Evolutionary conservation across 106 monocot genomes (phyloP).

Genomic region (Acorus calamus): DNA sequence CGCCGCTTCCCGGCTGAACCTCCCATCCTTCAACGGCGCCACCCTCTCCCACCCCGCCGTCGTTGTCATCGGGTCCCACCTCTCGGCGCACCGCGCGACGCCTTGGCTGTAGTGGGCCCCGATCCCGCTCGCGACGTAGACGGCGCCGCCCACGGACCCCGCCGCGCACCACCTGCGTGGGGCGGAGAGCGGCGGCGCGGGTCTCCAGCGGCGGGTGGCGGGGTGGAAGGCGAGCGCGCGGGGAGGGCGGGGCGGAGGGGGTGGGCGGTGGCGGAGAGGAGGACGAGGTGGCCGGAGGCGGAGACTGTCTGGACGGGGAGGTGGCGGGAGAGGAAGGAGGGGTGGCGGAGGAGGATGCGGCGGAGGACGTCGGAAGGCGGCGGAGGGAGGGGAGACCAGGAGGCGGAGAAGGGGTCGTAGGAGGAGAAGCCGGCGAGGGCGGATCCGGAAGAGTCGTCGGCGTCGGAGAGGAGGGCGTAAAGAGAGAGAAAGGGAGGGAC

Average conservation of each 20-base stretch:
- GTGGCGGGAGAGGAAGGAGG: constrained; percentile 58
- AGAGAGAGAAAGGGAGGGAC: constrained; percentile 63
- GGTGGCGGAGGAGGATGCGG: constrained; percentile 43
- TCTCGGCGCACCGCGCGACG: constrained; percentile 43
- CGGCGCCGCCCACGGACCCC: constrained; percentile 14
- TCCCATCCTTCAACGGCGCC: constrained; percentile 45
- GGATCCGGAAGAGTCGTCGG: neutral
- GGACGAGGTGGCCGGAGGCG: constrained; percentile 23
- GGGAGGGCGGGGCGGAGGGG: constrained; percentile 49
- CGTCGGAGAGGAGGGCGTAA: constrained; percentile 46
- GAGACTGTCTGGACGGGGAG: constrained; percentile 64
- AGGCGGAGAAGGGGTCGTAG: constrained; percentile 43
- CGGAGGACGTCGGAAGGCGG: constrained; percentile 24
- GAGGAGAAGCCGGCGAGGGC: constrained; percentile 16
- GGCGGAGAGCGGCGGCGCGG: constrained; percentile 32
- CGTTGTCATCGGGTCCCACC: constrained; percentile 22
- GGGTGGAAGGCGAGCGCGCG: constrained; percentile 55
- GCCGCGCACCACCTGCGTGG: constrained; percentile 86
- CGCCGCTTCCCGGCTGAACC: constrained; percentile 69
- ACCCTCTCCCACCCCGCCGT: constrained; percentile 30
- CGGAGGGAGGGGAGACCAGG: constrained; percentile 45
- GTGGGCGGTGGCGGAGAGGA: constrained; percentile 43
- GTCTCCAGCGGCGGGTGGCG: constrained; percentile 23
- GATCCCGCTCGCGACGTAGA: constrained; percentile 62
- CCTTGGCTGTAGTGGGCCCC: constrained; percentile 33